Base-by-base conservation (phyloP, 306 rosid genomes). In the Cajanus cajan region DNA sequence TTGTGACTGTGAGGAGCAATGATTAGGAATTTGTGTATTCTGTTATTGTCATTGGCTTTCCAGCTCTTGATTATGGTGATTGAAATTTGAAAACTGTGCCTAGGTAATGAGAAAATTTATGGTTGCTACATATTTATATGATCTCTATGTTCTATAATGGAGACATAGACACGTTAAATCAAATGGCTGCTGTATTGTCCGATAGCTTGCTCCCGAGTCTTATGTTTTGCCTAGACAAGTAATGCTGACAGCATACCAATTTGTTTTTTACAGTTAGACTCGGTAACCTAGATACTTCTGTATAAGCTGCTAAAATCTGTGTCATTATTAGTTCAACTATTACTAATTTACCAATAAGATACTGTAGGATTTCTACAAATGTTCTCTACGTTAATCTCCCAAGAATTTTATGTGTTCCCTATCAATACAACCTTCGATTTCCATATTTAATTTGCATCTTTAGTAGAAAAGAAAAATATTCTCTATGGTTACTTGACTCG, bases 401-500 rank as follows among this genome's bases (percentile, higher is more conserved):
- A 2, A 18, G 41, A 39, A 45, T 51, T 36, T 75, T 24, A 31
- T 83, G 16, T 31, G 63, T 8, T 48, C 62, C 61, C 77, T 69
- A 24, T 69, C 61, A 31, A 71, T 34, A 44, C 14, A 44, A 52
- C 70, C 33, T 65, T 39, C 39, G 44, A 62, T 82, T 63, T 77
- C 41, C 9, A 14, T 73, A 31, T 77, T 85, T 74, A 63, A 62
- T 31, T 74, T 55, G 66, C 80, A 55, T 18, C 47, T 39, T 75
- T 58, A 72, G 18, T 79, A 33, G 22, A 47, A 33, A 14, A 45
- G 74, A 68, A 68, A 31, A 59, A 0, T n/a, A 47, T 16, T 31
- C 41, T 78, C 28, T 80, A 24, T 84, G 76, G 73, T 82, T 87
- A 67, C 97, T 90, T 95, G 81, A 95, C 97, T 75, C 19, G 7